phyloP scores from a whole-genome alignment of 2,329 filamentous ascomycete species.

The Aspergillus ibericus region DNA sequence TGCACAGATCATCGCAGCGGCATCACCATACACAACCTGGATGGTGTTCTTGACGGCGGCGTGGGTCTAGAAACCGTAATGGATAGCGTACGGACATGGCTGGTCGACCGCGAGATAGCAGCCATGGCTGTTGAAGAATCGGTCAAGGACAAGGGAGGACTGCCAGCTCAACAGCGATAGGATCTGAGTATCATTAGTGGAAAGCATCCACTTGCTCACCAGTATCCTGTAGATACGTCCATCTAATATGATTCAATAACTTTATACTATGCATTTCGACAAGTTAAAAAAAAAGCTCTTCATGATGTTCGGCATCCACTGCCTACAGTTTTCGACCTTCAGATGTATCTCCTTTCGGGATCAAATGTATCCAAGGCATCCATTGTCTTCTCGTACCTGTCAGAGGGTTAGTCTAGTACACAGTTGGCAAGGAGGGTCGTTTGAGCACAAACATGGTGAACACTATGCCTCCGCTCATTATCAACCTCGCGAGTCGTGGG shows the following conservation, averaged over 20 bases:
- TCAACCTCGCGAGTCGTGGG: conserved; percentile 77
- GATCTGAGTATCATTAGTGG: conserved; percentile 14
- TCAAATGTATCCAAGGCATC: conserved; percentile 78
- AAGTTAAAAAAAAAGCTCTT: not conserved
- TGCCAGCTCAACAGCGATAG: conserved; percentile 4
- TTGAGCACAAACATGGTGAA: conserved; percentile 75
- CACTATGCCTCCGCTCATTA: conserved; percentile 92
- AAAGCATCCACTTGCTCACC: not conserved
- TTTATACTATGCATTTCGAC: not conserved
- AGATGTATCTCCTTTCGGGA: conserved; percentile 81
- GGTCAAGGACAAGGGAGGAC: conserved; percentile 34
- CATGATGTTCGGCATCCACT: not conserved
- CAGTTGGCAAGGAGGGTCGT: not conserved
- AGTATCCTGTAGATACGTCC: not conserved
- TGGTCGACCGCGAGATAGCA: conserved; percentile 72
- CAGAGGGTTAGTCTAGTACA: conserved; percentile 11
- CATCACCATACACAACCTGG: conserved; percentile 74
- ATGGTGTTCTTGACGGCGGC: conserved; percentile 74
- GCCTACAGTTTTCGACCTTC: conserved; percentile 21
- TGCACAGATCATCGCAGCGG: conserved; percentile 88
- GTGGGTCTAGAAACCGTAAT: conserved; percentile 73
- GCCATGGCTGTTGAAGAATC: conserved; percentile 66
- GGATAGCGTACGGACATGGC: conserved; percentile 74
- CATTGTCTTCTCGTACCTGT: conserved; percentile 88
- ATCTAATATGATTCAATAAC: not conserved